Percentiles rank a stretch among this genome's conserved stretches.
Evolutionary conservation across 768 basidiomycete genomes (phyloP).

Genomic region (Xanthoconium purpureum): DNA sequence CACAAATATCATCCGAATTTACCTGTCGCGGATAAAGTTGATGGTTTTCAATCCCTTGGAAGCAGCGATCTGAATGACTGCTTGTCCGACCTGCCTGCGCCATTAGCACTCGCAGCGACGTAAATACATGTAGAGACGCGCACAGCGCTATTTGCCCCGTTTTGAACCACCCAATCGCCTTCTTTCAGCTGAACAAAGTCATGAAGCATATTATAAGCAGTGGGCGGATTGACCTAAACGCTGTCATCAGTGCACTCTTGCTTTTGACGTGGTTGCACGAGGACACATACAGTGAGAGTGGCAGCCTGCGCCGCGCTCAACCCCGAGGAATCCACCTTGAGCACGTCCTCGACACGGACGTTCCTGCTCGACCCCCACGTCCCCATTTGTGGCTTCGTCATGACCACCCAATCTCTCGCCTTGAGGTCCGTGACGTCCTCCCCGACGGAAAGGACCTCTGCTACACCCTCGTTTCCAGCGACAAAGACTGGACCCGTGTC

Average conservation of each 20-base stretch:
- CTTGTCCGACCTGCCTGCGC: conserved; percentile 65
- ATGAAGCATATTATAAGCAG: conserved; percentile 79
- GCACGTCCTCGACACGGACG: conserved; percentile 51
- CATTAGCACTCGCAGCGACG: not conserved
- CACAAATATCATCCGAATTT: not conserved
- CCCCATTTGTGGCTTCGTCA: conserved; percentile 65
- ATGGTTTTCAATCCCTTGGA: conserved; percentile 69
- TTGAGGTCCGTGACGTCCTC: conserved; percentile 45
- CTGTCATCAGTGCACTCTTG: not conserved
- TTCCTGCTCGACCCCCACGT: conserved; percentile 68
- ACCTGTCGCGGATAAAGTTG: conserved; percentile 79
- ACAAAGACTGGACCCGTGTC: conserved; percentile 46
- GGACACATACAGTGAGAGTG: conserved; percentile 59
- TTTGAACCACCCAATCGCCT: conserved; percentile 83
- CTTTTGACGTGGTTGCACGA: not conserved
- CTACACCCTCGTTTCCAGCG: conserved; percentile 77
- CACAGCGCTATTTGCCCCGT: conserved; percentile 83
- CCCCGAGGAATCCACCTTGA: conserved; percentile 51
- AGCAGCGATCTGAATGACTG: conserved; percentile 83
- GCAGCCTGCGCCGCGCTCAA: conserved; percentile 67
- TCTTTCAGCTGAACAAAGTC: conserved; percentile 60
- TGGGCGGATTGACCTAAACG: conserved; percentile 72
- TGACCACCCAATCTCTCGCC: conserved; percentile 71
- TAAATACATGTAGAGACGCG: conserved; percentile 20
- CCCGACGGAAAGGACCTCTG: conserved; percentile 61